Base-by-base conservation (phyloP, 106 monocot species). In the Hemerocallis citrina region DNA sequence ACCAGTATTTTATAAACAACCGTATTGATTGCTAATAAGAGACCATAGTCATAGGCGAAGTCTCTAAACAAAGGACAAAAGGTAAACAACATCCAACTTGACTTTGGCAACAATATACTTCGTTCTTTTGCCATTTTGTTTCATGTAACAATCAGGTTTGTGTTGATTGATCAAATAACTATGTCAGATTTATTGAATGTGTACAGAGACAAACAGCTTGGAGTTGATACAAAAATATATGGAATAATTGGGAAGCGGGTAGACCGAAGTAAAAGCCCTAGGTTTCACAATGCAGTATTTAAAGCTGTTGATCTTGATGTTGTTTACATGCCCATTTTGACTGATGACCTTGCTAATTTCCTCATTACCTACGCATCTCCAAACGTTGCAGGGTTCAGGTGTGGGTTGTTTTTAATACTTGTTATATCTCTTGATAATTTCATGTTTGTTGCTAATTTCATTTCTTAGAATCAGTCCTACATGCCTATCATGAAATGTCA, bases 371-470 rank as follows among this genome's bases (percentile, higher is more conserved):
- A 85, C 57, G 88, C 85, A 34, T 84, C 93, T 49, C 81, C 85
- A 13, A 88, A 93, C 64, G 88, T 93, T 62, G 36, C 77, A 66
- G 84, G 85, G 32, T 93, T 93, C 79, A 93, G 93, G 93, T 93
- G 74, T 33, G 46, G 2, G 46, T 29, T 4, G 6, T 27, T 47
- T 12, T 68, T 29, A 59, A n/a, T 6, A 25, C 8, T 16, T 54
- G 17, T 24, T 40, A 44, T 17, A 19, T 47, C 32, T 32, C 36
- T 31, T 43, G 17, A 46, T 61, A n/a, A n/a, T n/a, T n/a, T 41
- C 20, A n/a, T 44, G 5, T 15, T 5, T 47, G 5, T 47, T 38
- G n/a, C n/a, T n/a, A n/a, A n/a, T n/a, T n/a, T n/a, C n/a, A n/a
- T n/a, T n/a, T n/a, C n/a, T n/a, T n/a, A n/a, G n/a, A n/a, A n/a